These are phyloP conservation scores for Trypethelium eluteriae DNA, from an alignment of 495 filamentous ascomycete species.

Conservation along the genomic window DNA sequence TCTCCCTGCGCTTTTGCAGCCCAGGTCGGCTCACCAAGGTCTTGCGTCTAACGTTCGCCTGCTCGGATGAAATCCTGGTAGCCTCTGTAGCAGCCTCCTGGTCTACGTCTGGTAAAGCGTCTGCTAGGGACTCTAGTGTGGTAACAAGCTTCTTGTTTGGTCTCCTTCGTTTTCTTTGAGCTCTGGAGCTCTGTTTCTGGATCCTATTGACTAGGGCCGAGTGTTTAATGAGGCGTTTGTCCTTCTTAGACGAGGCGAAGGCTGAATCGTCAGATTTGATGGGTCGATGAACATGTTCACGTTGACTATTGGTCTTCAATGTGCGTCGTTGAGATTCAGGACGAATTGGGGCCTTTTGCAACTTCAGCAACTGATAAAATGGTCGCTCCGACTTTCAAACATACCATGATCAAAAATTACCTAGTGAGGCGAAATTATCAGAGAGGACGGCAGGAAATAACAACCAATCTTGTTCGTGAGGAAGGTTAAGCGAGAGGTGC, in stretches of 20 bases:
- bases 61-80: not conserved
- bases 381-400: not conserved
- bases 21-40: slow-evolving; percentile 66
- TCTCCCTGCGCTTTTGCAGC: slow-evolving; percentile 73
- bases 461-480: not conserved
- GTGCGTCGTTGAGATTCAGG: not conserved
- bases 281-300: slow-evolving; percentile 1
- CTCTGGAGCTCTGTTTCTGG: slow-evolving; percentile 49
- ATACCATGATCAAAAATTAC: not conserved
- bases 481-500: not conserved
- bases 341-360: not conserved
- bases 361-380: not conserved
- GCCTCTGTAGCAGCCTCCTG: not conserved
- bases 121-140: slow-evolving; percentile 67
- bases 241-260: slow-evolving; percentile 51
- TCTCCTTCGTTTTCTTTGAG: slow-evolving; percentile 52
- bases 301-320: not conserved
- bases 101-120: slow-evolving; percentile 59
- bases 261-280: slow-evolving; percentile 10
- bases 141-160: slow-evolving; percentile 67
- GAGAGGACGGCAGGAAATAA: not conserved
- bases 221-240: slow-evolving; percentile 71
- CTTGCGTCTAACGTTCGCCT: slow-evolving; percentile 31
- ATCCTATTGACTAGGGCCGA: slow-evolving; percentile 67
- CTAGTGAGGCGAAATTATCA: not conserved